Evolutionary conservation across 1,139 yeast genomes (phyloP).

Genomic region (Geotrichum carabidarum): DNA sequence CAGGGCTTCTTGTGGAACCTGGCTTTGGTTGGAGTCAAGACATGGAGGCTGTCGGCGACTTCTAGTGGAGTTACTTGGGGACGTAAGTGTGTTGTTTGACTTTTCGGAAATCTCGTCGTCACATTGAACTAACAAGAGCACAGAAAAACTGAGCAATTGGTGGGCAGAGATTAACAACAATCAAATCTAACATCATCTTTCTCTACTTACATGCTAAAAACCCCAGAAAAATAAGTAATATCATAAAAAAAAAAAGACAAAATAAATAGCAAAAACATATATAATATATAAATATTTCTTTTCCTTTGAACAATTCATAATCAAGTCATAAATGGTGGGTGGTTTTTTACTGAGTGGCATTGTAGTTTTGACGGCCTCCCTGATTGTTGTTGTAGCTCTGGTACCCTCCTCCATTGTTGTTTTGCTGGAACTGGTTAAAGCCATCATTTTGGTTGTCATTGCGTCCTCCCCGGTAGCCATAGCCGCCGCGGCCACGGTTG

Average conservation of each 20-base stretch:
- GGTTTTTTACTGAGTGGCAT: not conserved
- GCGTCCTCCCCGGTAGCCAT: conserved; percentile 24
- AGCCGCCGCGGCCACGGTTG: conserved; percentile 6
- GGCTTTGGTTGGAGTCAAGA: conserved; percentile 39
- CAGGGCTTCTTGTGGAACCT: conserved; percentile 53
- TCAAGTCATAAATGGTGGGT: not conserved
- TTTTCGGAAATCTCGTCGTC: too few species aligned
- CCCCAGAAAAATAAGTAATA: not conserved
- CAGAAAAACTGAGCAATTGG: conserved; percentile 19
- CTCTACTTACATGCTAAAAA: too few species aligned
- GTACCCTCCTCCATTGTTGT: conserved; percentile 1
- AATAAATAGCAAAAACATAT: conserved; percentile 5
- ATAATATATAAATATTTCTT: not conserved
- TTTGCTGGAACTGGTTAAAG: conserved; percentile 9
- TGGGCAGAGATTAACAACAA: conserved; percentile 21
- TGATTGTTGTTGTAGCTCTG: conserved; percentile 2
- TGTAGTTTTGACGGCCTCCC: not conserved
- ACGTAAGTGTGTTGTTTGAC: conserved; percentile 21
- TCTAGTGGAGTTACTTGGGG: conserved; percentile 33
- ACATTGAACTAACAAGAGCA: too few species aligned
- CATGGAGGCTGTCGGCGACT: conserved; percentile 37
- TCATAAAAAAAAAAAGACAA: not conserved
- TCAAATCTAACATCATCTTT: conserved; percentile 7
- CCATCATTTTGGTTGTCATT: conserved; percentile 3
- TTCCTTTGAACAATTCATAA: not conserved